phyloP scores from a whole-genome alignment of 169 alveolate species.

The Theileria sp. region DNA sequence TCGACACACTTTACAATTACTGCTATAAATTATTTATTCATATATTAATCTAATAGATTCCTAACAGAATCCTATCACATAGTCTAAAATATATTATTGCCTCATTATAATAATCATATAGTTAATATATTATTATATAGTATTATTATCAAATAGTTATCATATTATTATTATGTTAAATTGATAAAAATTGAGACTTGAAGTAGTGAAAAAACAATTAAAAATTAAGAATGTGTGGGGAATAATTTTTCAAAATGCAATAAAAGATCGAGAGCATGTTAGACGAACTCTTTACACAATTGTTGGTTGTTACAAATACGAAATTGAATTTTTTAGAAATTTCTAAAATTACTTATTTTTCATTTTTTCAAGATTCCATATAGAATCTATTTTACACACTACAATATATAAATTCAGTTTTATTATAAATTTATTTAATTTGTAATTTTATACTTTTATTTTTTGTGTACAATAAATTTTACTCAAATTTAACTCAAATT shows the following conservation, averaged over 20 bases:
- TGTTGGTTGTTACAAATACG: neutral
- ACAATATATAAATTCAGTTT: too few species aligned
- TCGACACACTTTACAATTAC: neutral
- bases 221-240: neutral
- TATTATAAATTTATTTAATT: too few species aligned
- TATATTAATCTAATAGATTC: neutral
- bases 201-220: neutral
- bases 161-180: neutral
- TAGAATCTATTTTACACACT: neutral
- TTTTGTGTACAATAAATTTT: neutral
- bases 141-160: neutral
- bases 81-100: too few species aligned
- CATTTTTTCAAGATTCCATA: neutral
- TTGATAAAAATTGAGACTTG: neutral
- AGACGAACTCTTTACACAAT: neutral
- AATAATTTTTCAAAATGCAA: neutral
- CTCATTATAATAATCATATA: neutral
- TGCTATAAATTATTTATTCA: too few species aligned
- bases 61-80: neutral
- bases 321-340: too few species aligned
- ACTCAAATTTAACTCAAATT: neutral
- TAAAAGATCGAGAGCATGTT: neutral
- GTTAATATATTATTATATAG: too few species aligned
- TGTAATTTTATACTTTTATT: neutral
- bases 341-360: too few species aligned